Evolutionary conservation across 352 stramenopile genomes (phyloP).

Genomic region (Phytophthora chlamydospora): DNA sequence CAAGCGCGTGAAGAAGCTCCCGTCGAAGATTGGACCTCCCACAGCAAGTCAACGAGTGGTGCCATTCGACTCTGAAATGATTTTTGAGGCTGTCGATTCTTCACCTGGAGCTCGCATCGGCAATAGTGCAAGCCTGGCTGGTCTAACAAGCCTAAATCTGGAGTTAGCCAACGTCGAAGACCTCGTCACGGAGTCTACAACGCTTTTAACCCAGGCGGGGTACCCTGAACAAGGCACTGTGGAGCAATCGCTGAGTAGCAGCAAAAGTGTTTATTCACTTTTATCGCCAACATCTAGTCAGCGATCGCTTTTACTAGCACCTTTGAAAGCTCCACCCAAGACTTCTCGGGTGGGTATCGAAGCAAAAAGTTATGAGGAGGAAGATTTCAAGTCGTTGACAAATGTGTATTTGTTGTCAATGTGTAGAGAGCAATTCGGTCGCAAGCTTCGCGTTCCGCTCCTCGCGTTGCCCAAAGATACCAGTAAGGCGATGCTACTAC

Average conservation of each 20-base stretch:
- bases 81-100: constrained; percentile 18
- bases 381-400: neutral
- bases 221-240: constrained; percentile 2
- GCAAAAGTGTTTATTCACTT: neutral
- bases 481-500: constrained; percentile 7
- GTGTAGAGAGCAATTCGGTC: constrained; percentile 11
- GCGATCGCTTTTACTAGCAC: constrained; percentile 2
- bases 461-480: constrained; percentile 32
- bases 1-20: constrained; percentile 11
- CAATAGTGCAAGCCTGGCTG: constrained; percentile 2
- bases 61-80: constrained; percentile 27
- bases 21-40: neutral
- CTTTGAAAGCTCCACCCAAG: constrained; percentile 16
- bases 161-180: constrained; percentile 29
- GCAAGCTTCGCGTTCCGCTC: constrained; percentile 1
- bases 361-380: neutral
- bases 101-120: neutral
- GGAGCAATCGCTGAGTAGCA: neutral
- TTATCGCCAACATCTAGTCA: constrained; percentile 1
- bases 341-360: constrained; percentile 7
- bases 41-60: constrained; percentile 1
- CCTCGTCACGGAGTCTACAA: constrained; percentile 1
- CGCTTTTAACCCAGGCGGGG: neutral
- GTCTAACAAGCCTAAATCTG: constrained; percentile 12
- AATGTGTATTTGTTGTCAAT: neutral